phyloP scores from a whole-genome alignment of 352 stramenopile species.

The Plasmopara muralis region DNA sequence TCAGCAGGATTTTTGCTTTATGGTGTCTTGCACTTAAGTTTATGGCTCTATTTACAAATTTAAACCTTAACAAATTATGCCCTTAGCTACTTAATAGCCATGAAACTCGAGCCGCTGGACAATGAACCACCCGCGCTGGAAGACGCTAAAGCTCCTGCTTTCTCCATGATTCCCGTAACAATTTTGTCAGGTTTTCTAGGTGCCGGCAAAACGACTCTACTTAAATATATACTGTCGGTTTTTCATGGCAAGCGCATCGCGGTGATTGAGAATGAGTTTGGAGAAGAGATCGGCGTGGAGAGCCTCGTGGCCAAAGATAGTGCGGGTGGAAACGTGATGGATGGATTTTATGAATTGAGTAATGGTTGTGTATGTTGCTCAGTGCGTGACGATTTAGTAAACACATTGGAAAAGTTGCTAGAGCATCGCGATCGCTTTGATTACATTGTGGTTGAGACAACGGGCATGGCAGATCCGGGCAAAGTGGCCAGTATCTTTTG shows the following conservation, averaged over 20 bases:
- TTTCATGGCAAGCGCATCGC: conserved; percentile 92
- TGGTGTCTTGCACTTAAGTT: conserved; percentile 7
- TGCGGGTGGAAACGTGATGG: conserved; percentile 50
- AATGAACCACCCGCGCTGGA: conserved; percentile 13
- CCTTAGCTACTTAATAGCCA: background rate
- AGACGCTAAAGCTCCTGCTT: background rate
- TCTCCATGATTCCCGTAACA: conserved; percentile 79
- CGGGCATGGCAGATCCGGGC: conserved; percentile 89
- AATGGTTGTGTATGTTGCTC: conserved; percentile 99
- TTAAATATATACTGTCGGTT: conserved; percentile 95
- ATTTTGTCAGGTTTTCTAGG: conserved; percentile 95
- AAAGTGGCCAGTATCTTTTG: conserved; percentile 96
- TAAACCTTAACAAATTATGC: background rate
- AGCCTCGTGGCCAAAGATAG: conserved; percentile 83
- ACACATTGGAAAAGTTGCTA: conserved; percentile 81
- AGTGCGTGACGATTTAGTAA: conserved; percentile 87
- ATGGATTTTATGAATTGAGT: conserved; percentile 92
- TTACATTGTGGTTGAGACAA: conserved; percentile 94
- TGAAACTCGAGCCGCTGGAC: conserved; percentile 2
- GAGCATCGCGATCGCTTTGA: conserved; percentile 77
- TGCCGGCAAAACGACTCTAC: conserved; percentile 95
- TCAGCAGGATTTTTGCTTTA: conserved; percentile 19
- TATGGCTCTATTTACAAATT: background rate
- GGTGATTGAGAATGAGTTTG: conserved; percentile 99
- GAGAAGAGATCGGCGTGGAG: conserved; percentile 93